Percentiles rank a stretch among this genome's conserved stretches.
Conservation (phyloP, 306 rosid species). For the Abrus precatorius region DNA sequence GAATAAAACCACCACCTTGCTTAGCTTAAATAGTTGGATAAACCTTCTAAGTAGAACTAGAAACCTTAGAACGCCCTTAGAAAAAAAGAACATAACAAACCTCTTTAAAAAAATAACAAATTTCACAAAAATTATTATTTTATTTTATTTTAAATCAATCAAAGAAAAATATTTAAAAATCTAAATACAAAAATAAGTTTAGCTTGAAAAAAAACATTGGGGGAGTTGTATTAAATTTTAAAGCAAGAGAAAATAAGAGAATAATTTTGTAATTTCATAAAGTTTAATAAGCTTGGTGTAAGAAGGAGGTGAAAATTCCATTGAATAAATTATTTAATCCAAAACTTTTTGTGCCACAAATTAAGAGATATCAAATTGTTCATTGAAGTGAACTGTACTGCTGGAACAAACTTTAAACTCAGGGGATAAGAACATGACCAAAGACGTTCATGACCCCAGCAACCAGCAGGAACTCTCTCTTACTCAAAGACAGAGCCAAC, state of each 20-base stretch:
- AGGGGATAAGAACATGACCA: no score
- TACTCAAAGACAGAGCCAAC: no score
- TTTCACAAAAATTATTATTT: not conserved
- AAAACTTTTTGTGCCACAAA: no score
- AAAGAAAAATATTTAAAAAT: not conserved
- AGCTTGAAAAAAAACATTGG: not conserved
- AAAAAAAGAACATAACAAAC: not conserved
- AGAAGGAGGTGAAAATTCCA: no score
- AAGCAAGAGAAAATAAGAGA: not conserved
- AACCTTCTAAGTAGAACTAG: not conserved
- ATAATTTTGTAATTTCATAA: not conserved
- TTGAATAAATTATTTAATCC: no score
- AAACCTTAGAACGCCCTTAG: not conserved
- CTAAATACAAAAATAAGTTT: not conserved
- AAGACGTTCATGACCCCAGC: no score
- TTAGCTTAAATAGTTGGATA: not conserved
- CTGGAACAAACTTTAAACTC: no score
- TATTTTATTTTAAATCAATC: not conserved
- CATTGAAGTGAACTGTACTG: no score
- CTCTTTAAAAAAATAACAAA: not conserved
- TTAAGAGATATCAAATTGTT: no score
- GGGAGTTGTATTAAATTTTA: not conserved
- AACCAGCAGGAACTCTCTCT: no score
- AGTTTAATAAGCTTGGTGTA: not conserved
- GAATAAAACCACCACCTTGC: constrained; percentile 5